Evolutionary conservation across 2,329 filamentous ascomycete species (phyloP), one percentile per base, ranked within the genome.

Genomic region (Ascochyta pisi): DNA sequence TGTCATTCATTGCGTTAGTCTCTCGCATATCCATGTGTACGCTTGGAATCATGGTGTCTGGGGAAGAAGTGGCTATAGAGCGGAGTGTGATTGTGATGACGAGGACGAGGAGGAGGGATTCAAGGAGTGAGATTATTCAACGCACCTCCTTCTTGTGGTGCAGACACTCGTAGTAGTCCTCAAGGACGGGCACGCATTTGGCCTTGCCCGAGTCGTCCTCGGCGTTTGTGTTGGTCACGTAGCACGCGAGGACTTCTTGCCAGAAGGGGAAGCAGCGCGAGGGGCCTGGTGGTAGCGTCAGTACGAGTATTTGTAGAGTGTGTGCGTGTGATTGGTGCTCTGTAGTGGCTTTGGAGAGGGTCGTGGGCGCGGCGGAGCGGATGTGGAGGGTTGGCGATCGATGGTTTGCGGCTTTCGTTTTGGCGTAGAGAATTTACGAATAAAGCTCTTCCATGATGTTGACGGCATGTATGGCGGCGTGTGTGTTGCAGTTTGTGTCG

Each of bases 161-260:
- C 74, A 99, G 81, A 79, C 96, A 99, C 82, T 99, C 95, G 77
- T 97, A 96, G 83, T 99, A 99, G 77, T 99, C 95, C 77, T 99
- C 95, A 65, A 98, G 83, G 4, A 87, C 85, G 15, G 90, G 89
- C 16, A 84, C 81, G 77, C 96, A 99, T 81, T 96, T 96, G 78
- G 88, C 89, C 82, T 93, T 95, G 67, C 91, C 91, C 15, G 87
- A 86, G 66, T 86, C 83, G 73, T 93, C 89, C 52, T 94, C 90
- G 63, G 89, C 82, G 64, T 84, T 85, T 52, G 92, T 92, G 82
- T 98, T 98, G 75, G 96, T 88, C 59, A 97, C 92, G 78, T 99
- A 99, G 86, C 95, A 99, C 71, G 92, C 92, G 76, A 99, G 90
- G 65, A 98, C 88, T 81, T 99, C 95, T 82, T 99, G 95, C 95